Conservation (phyloP, 148 eudicot genomes). For the Vaccinium macrocarpon region DNA sequence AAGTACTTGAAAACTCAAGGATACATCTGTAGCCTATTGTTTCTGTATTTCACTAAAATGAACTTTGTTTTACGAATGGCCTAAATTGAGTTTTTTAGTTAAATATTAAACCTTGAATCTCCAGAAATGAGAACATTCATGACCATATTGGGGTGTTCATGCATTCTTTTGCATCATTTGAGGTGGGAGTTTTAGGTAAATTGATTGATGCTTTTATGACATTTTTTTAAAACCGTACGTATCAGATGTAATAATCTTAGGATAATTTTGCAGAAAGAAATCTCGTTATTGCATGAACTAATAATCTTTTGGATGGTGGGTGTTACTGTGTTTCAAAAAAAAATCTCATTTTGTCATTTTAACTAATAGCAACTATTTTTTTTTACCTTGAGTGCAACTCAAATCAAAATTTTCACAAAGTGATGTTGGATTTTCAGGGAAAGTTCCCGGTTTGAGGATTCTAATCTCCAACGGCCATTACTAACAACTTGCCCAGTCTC, state of each 20-base stretch:
- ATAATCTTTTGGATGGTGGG: background rate
- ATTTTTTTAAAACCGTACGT: background rate
- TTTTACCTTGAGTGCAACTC: background rate
- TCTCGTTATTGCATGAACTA: background rate
- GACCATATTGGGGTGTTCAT: background rate
- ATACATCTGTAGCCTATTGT: background rate
- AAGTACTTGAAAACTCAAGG: background rate
- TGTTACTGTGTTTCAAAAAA: background rate
- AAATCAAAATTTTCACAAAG: background rate
- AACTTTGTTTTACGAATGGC: background rate
- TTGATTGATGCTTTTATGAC: background rate
- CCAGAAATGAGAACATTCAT: background rate
- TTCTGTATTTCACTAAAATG: background rate
- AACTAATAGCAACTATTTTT: background rate
- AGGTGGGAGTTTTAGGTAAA: background rate
- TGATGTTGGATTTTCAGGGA: background rate
- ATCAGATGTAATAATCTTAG: background rate
- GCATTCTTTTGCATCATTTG: background rate
- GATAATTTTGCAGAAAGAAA: background rate
- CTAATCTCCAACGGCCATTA: background rate
- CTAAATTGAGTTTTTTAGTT: background rate
- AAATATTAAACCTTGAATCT: background rate
- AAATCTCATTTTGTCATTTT: background rate
- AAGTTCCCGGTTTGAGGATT: background rate
- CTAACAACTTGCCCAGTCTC: background rate